These are phyloP conservation scores for Fusarium burgessii DNA, from an alignment of 2,329 filamentous ascomycete genomes.

Conservation along the genomic window DNA sequence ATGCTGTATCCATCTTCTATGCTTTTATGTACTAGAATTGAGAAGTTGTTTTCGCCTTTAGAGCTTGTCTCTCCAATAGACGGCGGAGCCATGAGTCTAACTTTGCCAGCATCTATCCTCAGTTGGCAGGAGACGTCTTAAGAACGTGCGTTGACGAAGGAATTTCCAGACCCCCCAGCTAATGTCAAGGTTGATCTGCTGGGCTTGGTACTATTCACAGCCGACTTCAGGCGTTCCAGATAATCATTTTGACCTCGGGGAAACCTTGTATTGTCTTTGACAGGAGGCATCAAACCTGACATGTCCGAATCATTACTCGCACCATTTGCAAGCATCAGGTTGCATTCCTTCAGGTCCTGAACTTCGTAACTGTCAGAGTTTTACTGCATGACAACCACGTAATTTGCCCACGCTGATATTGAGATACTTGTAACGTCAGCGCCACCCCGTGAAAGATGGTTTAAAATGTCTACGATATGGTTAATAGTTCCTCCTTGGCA, in stretches of 20 bases:
- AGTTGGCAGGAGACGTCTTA: background rate
- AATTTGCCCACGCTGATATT: background rate
- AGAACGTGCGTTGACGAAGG: background rate
- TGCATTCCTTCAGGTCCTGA: background rate
- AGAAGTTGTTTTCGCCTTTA: background rate
- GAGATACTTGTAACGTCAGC: background rate
- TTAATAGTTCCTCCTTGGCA: background rate
- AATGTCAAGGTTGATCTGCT: background rate
- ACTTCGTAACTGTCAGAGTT: background rate
- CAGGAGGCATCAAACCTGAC: too few relatives aligned
- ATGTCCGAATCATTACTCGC: fast-evolving
- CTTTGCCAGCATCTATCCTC: background rate
- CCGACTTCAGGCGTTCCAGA: too few relatives aligned
- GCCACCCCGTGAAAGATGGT: background rate
- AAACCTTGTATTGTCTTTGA: background rate
- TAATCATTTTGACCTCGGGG: too few relatives aligned
- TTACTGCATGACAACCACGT: background rate
- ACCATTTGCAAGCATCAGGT: background rate
- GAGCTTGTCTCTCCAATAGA: background rate
- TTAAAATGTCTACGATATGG: background rate
- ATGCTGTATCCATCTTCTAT: background rate
- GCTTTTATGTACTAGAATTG: background rate
- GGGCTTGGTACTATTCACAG: fast-evolving
- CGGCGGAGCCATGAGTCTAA: fast-evolving
- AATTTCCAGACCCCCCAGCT: background rate